Percentiles rank a stretch among this genome's conserved stretches.
Conservation (phyloP, 257 asterid species). For the Catharanthus roseus region DNA sequence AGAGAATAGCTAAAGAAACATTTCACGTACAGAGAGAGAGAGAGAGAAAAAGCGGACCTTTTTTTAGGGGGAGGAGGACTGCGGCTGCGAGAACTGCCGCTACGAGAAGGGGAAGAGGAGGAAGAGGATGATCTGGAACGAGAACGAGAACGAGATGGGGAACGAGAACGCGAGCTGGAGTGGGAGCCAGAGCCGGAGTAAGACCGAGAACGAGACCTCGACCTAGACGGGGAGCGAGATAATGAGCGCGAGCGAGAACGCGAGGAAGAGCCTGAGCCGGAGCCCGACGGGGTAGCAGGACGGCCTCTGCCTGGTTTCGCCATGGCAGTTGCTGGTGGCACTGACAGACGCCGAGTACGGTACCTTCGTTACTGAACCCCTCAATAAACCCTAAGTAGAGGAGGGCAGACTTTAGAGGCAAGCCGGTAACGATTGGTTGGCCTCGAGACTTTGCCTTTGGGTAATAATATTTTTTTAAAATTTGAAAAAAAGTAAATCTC, state of each 20-base stretch:
- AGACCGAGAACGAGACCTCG: constrained; percentile 24
- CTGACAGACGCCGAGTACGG: background rate
- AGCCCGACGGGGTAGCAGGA: constrained; percentile 36
- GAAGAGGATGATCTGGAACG: constrained; percentile 32
- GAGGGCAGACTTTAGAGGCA: background rate
- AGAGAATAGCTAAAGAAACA: background rate
- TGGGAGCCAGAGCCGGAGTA: constrained; percentile 20
- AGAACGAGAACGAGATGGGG: constrained; percentile 29
- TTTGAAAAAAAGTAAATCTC: background rate
- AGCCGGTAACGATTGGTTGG: background rate
- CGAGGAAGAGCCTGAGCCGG: constrained; percentile 21
- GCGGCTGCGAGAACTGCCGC: constrained; percentile 38
- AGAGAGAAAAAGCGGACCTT: constrained; percentile 20
- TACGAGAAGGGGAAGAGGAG: constrained; percentile 35
- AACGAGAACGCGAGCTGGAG: constrained; percentile 26
- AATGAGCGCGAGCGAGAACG: constrained; percentile 21
- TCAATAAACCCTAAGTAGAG: constrained; percentile 1
- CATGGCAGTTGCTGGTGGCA: constrained; percentile 15
- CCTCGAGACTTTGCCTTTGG: background rate
- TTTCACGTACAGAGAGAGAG: background rate
- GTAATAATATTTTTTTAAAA: background rate
- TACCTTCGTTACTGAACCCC: background rate
- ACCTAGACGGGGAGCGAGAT: constrained; percentile 16
- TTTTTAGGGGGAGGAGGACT: constrained; percentile 26
- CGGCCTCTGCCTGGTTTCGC: constrained; percentile 49